Base-by-base conservation (phyloP, 805 yeast species). In the Isabelozyma gotoi region DNA sequence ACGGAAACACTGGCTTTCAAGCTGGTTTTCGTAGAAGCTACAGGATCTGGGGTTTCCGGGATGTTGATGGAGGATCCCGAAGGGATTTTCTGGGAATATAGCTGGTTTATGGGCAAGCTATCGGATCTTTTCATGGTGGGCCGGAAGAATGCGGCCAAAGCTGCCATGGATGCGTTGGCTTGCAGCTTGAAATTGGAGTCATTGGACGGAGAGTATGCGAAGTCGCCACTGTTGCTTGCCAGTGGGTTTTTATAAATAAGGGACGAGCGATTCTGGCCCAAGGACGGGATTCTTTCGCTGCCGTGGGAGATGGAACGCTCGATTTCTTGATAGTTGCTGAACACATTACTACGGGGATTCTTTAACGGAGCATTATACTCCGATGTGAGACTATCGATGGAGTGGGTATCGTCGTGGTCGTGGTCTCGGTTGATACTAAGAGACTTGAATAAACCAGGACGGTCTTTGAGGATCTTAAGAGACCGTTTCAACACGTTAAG, bases 401-500 rank as follows among this genome's bases (percentile, higher is more conserved):
- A 21, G 11, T 21, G 15, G 6, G 38, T 11, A 16, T 11, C 39
- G 31, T 33, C 27, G 18, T 35, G 17, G 21, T 21, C 20, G 16
- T 31, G 16, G 10, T 20, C 17, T 10, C 32, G 41, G 21, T 31
- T 39, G 18, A 33, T 36, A 31, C 43, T 59, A 42, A 50, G 51
- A n/a, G 55, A 52, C 38, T 52, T 61, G 50, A 66, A 64, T 53
- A 74, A 59, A 36, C 70, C 75, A 0, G 91, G 90, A 42, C 86
- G 68, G 32, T 82, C 85, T 40, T 83, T 68, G 33, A 88, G 65
- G 34, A 88, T 84, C 59, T 88, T 89, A 41, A 88, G 63, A 5
- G 95, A 85, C 51, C 94, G 67, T 56, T 83, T 86, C 52, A 88
- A 68, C 12, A 87, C 90, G 43, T 82, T 82, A 47, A 88, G 64